These are phyloP conservation scores for Neurospora sp. DNA, from an alignment of 495 filamentous ascomycete species.

Conservation along the genomic window DNA sequence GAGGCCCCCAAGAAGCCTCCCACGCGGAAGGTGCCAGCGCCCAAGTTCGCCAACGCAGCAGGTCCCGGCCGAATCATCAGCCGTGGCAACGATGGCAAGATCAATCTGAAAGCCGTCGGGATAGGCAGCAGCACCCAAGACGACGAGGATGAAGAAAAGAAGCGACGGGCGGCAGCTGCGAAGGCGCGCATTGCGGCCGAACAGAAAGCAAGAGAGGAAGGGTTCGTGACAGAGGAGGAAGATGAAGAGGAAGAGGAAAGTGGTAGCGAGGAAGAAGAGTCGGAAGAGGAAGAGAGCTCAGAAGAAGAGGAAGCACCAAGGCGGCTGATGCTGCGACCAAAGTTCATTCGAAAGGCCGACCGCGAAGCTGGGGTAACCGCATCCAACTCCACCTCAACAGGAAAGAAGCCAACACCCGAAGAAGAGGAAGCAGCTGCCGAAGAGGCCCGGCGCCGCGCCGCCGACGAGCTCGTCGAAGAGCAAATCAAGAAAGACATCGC, in stretches of 20 bases:
- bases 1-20: conserved; percentile 17
- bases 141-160: conserved; percentile 34
- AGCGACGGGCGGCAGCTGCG: conserved; percentile 31
- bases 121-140: conserved; percentile 23
- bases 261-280: conserved; percentile 37
- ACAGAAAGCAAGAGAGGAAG: conserved; percentile 54
- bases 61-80: conserved; percentile 37
- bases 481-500: conserved; percentile 73
- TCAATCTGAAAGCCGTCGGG: conserved; percentile 43
- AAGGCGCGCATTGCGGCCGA: conserved; percentile 31
- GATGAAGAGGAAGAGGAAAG: conserved; percentile 20
- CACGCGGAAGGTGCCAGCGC: conserved; percentile 40
- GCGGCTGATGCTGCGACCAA: conserved; percentile 70
- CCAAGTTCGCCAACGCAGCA: conserved; percentile 47
- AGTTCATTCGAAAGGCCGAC: conserved; percentile 80
- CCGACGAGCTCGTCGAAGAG: conserved; percentile 74
- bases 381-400: conserved; percentile 2
- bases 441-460: conserved; percentile 50
- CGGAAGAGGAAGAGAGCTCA: conserved; percentile 24
- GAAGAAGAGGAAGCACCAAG: conserved; percentile 60
- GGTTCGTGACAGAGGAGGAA: conserved; percentile 58
- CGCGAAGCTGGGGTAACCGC: conserved; percentile 34
- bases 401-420: conserved; percentile 1
- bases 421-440: conserved; percentile 36
- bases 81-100: conserved; percentile 54